Percentiles rank a stretch among this genome's conserved stretches.
Evolutionary conservation across 495 filamentous ascomycete genomes (phyloP).

Genomic region (Achaetomiella virescens): DNA sequence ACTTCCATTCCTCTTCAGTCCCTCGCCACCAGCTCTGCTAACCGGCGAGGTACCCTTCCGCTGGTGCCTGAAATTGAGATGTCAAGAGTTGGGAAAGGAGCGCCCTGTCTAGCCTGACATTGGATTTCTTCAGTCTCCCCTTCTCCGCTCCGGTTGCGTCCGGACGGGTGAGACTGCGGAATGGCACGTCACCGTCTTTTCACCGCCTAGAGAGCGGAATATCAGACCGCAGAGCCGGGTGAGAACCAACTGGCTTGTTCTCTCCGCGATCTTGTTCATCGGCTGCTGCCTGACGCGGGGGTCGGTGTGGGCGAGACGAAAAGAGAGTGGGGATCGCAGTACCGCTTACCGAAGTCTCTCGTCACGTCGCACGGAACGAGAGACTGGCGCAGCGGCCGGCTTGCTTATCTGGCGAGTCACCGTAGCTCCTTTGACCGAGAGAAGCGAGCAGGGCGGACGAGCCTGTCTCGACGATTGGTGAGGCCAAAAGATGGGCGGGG

Average conservation of each 20-base stretch:
- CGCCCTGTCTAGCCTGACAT: not conserved
- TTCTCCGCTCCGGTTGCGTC: not conserved
- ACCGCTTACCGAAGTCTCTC: not conserved
- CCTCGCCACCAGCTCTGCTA: conserved; percentile 1
- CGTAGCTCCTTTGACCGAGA: conserved; percentile 6
- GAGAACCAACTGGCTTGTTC: conserved; percentile 18
- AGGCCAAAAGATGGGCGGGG: not conserved
- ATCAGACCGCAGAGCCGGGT: conserved; percentile 14
- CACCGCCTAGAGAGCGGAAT: not conserved
- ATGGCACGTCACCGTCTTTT: not conserved
- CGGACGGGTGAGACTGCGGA: not conserved
- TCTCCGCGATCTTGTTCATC: conserved; percentile 1
- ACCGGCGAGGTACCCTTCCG: not conserved
- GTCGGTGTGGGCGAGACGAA: not conserved
- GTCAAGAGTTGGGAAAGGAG: not conserved
- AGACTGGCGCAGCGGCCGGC: not conserved
- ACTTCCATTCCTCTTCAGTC: not conserved
- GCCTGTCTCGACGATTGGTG: conserved; percentile 5
- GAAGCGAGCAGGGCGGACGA: not conserved
- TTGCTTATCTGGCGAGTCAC: not conserved
- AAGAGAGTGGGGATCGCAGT: not conserved
- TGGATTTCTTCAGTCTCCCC: not conserved
- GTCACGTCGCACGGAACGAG: not conserved
- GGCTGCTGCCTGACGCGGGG: not conserved
- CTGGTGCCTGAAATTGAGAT: not conserved